A percentile compares a stretch with the other conserved stretches of the same genome.
Conservation (phyloP, 1,139 yeast species). For the Nakaseomyces glabratus region DNA sequence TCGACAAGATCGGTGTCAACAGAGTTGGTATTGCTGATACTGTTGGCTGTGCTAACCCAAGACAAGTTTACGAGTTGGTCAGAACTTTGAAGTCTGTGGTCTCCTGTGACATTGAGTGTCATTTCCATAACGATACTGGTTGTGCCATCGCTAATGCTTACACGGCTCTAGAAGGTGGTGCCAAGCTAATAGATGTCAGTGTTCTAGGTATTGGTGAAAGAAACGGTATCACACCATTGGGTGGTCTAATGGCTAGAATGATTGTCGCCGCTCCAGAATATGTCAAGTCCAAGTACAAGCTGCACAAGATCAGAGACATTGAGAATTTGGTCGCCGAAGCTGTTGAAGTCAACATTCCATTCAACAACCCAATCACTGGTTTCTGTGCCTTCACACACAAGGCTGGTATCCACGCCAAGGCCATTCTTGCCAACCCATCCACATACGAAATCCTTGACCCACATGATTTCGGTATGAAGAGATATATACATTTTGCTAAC, state of each 20-base stretch:
- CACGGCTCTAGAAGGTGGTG: conserved; percentile 97
- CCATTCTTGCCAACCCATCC: conserved; percentile 95
- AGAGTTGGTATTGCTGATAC: conserved; percentile 99
- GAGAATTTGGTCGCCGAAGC: conserved; percentile 96
- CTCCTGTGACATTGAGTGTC: conserved; percentile 95
- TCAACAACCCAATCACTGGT: conserved; percentile 97
- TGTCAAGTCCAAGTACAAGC: conserved; percentile 87
- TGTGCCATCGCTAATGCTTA: conserved; percentile 98
- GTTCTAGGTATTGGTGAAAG: conserved; percentile 98
- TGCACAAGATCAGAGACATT: conserved; percentile 90
- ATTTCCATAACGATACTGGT: conserved; percentile 98
- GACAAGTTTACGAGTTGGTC: conserved; percentile 95
- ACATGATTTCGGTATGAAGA: conserved; percentile 84
- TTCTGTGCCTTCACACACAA: conserved; percentile 99
- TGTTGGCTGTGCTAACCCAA: conserved; percentile 97
- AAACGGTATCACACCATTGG: conserved; percentile 96
- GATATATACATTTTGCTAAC: conserved; percentile 96
- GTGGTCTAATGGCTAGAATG: conserved; percentile 99
- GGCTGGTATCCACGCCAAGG: conserved; percentile 99
- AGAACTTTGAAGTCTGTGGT: conserved; percentile 90
- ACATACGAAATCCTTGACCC: conserved; percentile 96
- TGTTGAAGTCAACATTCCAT: conserved; percentile 93
- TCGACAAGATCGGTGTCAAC: conserved; percentile 94
- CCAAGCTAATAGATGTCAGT: conserved; percentile 86
- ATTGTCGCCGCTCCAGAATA: conserved; percentile 97